Evolutionary conservation across 2,329 filamentous ascomycete species (phyloP), one percentile per base, ranked within the genome.

Genomic region (Orbilia quercus): DNA sequence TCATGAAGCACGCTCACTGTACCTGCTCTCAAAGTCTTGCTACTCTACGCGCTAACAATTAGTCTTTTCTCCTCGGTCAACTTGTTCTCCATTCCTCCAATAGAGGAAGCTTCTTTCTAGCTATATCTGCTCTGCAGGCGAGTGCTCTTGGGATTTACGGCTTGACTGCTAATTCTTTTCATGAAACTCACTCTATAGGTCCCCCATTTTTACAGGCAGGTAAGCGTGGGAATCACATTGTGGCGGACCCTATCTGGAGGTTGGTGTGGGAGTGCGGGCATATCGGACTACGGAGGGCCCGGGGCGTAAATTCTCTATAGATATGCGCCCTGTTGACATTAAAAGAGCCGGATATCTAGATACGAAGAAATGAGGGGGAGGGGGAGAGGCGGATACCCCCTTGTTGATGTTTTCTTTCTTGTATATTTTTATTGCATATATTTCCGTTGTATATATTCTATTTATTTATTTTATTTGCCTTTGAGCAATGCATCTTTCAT

Each of bases 151-250:
- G 20, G 18, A 38, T 31, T 22, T 45, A 38, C 20, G 12, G 1
- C 5, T 16, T 22, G 47, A 31, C 47, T 48, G 55, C 18, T 60
- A 60, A 60, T 38, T 42, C 23, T 45, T 9, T 25, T 11, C 16
- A 36, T 16, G 28, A 40, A n/a, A 40, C 42, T n/a, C 11, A 28
- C 16, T 20, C 42, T 28, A 40, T 40, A n/a, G 23, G 16, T 6
- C 3, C 20, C 44, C 40, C 11, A 50, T 2, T 20, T 18, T 20
- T 22, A n/a, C 23, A 53, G 48, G 36, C 36, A 40, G 36, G 9
- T 22, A 47, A 50, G 28, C 20, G 9, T 18, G 28, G 28, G 6
- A 23, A 50, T 20, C 25, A 34, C 36, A 48, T 36, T n/a, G 16
- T 28, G 16, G 12, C 22, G 31, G 22, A 50, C 16, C 28, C 23